These are phyloP conservation scores for Rhodotorula sp. DNA, from an alignment of 1,284 basidiomycete species.

Conservation along the genomic window DNA sequence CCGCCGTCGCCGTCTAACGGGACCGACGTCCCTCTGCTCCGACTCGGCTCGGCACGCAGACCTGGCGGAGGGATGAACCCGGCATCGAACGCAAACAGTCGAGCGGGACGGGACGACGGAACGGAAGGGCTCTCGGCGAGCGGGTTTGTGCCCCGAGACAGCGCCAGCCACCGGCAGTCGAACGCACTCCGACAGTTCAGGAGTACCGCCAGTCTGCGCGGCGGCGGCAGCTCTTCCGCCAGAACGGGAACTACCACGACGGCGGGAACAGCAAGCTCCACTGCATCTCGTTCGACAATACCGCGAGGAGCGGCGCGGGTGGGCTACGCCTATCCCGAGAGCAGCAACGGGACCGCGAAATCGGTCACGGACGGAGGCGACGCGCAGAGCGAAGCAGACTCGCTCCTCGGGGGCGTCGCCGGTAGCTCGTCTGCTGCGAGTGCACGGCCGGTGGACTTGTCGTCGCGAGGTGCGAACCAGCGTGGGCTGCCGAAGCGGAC, in stretches of 20 bases:
- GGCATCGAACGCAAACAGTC: too few species aligned
- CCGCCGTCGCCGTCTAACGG: slow-evolving; percentile 20
- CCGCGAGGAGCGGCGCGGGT: background rate
- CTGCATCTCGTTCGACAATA: background rate
- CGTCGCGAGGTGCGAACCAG: background rate
- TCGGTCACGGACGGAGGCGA: slow-evolving; percentile 12
- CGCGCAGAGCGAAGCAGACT: slow-evolving; percentile 13
- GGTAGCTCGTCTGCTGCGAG: background rate
- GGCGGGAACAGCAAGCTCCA: background rate
- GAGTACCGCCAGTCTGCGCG: background rate
- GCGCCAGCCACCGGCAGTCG: slow-evolving; percentile 18
- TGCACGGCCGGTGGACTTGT: slow-evolving; percentile 2
- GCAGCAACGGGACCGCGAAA: background rate
- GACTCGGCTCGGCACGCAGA: slow-evolving; percentile 9
- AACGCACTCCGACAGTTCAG: slow-evolving; percentile 37
- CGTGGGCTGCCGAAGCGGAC: background rate
- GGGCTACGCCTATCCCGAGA: slow-evolving; percentile 7
- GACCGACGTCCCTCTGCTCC: slow-evolving; percentile 34
- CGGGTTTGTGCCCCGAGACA: slow-evolving; percentile 19
- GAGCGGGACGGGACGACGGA: background rate
- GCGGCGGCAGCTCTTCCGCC: background rate
- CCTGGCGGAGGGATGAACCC: too few species aligned
- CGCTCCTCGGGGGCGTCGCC: slow-evolving; percentile 1
- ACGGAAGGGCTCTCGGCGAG: background rate
- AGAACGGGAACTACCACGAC: background rate